These are phyloP conservation scores for Eucalyptus regnans DNA, from an alignment of 345 rosid genomes.

Conservation along the genomic window DNA sequence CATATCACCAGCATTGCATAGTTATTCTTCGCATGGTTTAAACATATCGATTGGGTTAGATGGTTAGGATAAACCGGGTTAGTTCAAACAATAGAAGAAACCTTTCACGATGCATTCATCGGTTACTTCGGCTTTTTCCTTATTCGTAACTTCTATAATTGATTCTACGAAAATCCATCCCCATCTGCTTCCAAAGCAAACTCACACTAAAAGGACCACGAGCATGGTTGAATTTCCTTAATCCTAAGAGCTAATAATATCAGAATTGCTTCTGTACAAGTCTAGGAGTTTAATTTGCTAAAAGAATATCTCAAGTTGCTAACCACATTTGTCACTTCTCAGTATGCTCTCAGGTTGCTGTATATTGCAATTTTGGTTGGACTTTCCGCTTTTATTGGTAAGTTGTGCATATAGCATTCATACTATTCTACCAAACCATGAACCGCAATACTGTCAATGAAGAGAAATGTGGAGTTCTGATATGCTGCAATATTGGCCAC, in stretches of 20 bases:
- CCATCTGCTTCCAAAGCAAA: not conserved
- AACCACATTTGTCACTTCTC: not conserved
- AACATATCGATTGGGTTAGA: not conserved
- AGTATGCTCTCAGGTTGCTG: slow-evolving; percentile 47
- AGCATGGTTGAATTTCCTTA: not conserved
- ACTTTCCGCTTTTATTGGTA: slow-evolving; percentile 50
- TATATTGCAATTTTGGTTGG: slow-evolving; percentile 55
- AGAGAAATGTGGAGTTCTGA: not conserved
- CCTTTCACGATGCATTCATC: not conserved
- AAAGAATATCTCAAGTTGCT: not conserved
- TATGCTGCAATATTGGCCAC: not conserved
- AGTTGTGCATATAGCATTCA: not conserved
- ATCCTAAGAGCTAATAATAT: not conserved
- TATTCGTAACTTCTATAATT: not conserved
- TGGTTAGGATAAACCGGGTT: not conserved
- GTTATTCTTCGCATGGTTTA: not conserved
- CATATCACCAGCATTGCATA: not conserved
- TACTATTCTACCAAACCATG: not conserved
- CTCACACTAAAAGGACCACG: not conserved
- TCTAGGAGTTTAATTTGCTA: not conserved
- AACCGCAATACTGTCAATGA: not conserved
- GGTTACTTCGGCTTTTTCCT: not conserved
- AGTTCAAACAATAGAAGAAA: not conserved
- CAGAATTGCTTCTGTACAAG: not conserved
- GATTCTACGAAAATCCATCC: not conserved